These are phyloP conservation scores for Metarhizium anisopliae DNA, from an alignment of 2,329 filamentous ascomycete genomes.

Conservation along the genomic window DNA sequence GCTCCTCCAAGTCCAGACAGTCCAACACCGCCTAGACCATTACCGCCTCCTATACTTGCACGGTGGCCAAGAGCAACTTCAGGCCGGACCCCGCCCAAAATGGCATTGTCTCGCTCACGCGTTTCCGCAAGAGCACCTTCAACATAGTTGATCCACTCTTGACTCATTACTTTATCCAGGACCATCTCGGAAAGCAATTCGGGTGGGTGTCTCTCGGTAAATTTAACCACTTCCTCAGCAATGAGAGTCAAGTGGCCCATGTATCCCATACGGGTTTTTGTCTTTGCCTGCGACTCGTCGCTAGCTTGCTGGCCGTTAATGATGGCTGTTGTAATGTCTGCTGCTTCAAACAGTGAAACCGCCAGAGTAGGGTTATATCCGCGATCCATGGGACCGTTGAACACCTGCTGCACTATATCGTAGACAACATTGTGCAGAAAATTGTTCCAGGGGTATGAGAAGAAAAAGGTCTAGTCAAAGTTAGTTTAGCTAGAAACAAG, in stretches of 20 bases:
- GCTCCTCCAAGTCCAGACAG: constrained; percentile 34
- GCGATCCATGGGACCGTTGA: constrained; percentile 95
- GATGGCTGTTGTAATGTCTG: constrained; percentile 83
- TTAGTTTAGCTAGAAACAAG: constrained; percentile 4
- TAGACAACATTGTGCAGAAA: constrained; percentile 99
- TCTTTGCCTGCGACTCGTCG: constrained; percentile 74
- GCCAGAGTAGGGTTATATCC: constrained; percentile 86
- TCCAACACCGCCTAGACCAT: constrained; percentile 38
- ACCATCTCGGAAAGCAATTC: constrained; percentile 79
- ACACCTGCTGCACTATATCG: constrained; percentile 97
- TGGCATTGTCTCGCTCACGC: constrained; percentile 93
- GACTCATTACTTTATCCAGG: constrained; percentile 79
- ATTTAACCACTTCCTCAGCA: constrained; percentile 96
- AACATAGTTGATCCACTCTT: constrained; percentile 90
- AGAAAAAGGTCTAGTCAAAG: constrained; percentile 74
- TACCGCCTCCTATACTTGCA: constrained; percentile 45
- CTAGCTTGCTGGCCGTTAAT: constrained; percentile 82
- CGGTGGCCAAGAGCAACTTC: constrained; percentile 80
- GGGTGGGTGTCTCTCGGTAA: constrained; percentile 86
- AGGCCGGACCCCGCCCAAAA: constrained; percentile 86
- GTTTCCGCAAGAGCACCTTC: constrained; percentile 90
- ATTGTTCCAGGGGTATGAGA: constrained; percentile 98
- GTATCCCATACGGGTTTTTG: constrained; percentile 88
- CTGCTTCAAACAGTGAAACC: constrained; percentile 85
- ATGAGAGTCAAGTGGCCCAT: constrained; percentile 98